Evolutionary conservation across 257 asterid species (phyloP), one percentile per base, ranked within the genome.

Genomic region (Solanum dulcamara): DNA sequence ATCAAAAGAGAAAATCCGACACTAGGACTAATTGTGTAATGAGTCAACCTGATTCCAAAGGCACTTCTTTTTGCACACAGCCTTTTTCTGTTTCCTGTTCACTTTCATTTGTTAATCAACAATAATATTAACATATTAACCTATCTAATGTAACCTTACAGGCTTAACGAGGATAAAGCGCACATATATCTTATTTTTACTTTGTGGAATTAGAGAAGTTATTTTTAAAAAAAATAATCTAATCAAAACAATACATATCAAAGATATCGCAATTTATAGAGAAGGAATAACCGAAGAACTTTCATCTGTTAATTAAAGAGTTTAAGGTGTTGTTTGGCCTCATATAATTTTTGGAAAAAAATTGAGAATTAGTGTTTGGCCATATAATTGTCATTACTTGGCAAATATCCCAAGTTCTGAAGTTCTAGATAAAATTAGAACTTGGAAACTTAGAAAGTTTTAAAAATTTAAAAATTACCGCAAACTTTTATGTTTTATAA

Each of bases 11-110:
- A 75, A 75, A 74, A 42, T 14, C 81, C 12, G 13, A 48, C 26
- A 75, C 14, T 24, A 75, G 40, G 26, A 26, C 60, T 2, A 75
- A 75, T 44, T 75, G 15, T 26, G 60, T 44, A n/a, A 44, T 44
- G 38, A 75, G 60, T 26, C 81, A 26, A 75, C 81, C n/a, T 44
- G 38, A 44, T 75, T 15, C 81, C 59, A 75, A 44, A 75, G 33
- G 9, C 8, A 46, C 26, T 75, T 40, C 81, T 5, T 75, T 75
- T 14, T 44, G 26, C 38, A 1, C 60, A 24, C 9, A 14, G 5
- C 5, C 1, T 46, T 26, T 44, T n/a, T 10, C 4, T 64, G 22
- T 28, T 64, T n/a, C 2, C 60, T 44, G 24, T 44, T 44, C 38
- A 24, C 24, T 44, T 75, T 44, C 9, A 1, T 46, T 24, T 40